Conservation (phyloP, 2,329 filamentous ascomycete genomes). For the Amphichorda felina region DNA sequence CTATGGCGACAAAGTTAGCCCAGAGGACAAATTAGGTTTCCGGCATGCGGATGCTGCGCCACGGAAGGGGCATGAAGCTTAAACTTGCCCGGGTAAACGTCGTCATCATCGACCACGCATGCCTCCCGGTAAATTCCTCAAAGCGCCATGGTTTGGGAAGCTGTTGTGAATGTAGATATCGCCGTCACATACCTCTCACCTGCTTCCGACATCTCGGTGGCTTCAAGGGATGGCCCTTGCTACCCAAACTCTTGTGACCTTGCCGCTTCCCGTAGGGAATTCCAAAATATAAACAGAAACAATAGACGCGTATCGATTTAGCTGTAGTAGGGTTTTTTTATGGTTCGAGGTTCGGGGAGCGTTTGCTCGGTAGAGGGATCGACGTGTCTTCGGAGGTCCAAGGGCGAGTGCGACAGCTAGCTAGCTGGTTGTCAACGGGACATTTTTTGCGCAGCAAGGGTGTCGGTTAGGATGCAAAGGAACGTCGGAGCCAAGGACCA, state of each 20-base stretch:
- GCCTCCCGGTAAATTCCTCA: not conserved
- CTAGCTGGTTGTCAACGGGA: too few relatives aligned
- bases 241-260: too few relatives aligned
- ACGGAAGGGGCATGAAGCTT: not conserved
- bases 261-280: too few relatives aligned
- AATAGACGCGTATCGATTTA: too few relatives aligned
- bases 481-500: not conserved
- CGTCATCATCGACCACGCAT: not conserved
- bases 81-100: not conserved
- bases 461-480: not conserved
- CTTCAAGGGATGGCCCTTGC: too few relatives aligned
- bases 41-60: not conserved
- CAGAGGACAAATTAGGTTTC: not conserved
- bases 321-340: too few relatives aligned
- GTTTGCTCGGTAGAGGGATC: too few relatives aligned
- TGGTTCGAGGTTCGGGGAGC: too few relatives aligned
- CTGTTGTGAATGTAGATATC: not conserved
- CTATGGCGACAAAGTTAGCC: constrained; percentile 8
- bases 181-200: constrained; percentile 19
- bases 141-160: not conserved
- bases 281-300: too few relatives aligned
- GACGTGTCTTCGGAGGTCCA: too few relatives aligned
- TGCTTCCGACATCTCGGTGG: constrained; percentile 18
- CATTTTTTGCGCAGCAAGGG: too few relatives aligned
- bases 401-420: too few relatives aligned